Evolutionary conservation across 2,329 filamentous ascomycete species (phyloP).

Genomic region (Sphaerulina populicola): DNA sequence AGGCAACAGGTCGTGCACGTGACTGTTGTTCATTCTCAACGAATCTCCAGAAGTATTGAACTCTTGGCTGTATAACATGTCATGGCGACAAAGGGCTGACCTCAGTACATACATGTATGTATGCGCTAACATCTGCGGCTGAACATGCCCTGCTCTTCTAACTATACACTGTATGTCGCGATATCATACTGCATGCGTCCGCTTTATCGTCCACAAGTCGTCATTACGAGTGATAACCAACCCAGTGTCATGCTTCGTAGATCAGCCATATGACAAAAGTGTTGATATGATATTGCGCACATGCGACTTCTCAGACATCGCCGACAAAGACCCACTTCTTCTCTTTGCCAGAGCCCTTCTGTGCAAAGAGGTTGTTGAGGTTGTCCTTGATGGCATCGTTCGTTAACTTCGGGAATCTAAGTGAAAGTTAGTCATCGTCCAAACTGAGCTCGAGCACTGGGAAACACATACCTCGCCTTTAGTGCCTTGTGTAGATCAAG

Average conservation of each 20-base stretch:
- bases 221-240: neutral
- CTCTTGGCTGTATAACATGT: too few species aligned
- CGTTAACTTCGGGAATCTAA: conserved; percentile 59
- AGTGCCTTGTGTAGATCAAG: conserved; percentile 65
- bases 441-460: neutral
- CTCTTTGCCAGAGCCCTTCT: conserved; percentile 54
- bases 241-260: neutral
- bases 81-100: too few species aligned
- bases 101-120: too few species aligned
- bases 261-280: neutral
- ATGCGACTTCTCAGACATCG: conserved; percentile 9
- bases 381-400: conserved; percentile 65
- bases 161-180: neutral
- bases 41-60: too few species aligned
- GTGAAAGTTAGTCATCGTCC: conserved; percentile 11
- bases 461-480: conserved; percentile 53
- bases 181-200: neutral
- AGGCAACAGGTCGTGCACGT: too few species aligned
- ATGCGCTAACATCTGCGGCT: neutral
- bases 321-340: conserved; percentile 51
- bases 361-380: conserved; percentile 55
- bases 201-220: neutral
- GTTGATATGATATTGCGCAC: too few species aligned
- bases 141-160: neutral
- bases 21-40: too few species aligned